phyloP scores from a whole-genome alignment of 2,329 filamentous ascomycete species.

The Xylariaceae sp. region DNA sequence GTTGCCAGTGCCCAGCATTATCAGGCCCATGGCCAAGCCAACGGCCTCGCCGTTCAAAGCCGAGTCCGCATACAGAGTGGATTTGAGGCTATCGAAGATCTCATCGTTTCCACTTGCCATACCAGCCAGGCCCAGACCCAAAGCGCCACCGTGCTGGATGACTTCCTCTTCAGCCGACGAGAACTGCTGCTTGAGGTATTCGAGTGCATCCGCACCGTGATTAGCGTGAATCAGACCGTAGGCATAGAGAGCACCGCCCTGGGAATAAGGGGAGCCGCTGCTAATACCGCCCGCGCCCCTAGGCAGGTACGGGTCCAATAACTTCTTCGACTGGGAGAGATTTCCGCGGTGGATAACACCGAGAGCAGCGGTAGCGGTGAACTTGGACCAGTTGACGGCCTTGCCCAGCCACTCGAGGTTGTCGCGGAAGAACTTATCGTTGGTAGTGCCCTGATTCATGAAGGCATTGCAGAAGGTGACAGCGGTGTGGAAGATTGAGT shows the following conservation, averaged over 20 bases:
- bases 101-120: constrained; percentile 93
- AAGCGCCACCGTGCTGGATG: constrained; percentile 91
- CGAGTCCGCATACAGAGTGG: constrained; percentile 86
- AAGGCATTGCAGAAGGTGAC: constrained; percentile 98
- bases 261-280: constrained; percentile 87
- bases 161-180: constrained; percentile 80
- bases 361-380: constrained; percentile 92
- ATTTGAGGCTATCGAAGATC: constrained; percentile 88
- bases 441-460: constrained; percentile 98
- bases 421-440: constrained; percentile 97
- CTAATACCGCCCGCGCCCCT: constrained; percentile 64
- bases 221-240: constrained; percentile 97
- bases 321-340: constrained; percentile 85
- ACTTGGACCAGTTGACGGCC: constrained; percentile 99
- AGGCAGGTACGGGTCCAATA: constrained; percentile 92
- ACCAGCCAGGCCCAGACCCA: constrained; percentile 92
- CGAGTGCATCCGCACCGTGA: constrained; percentile 85
- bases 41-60: constrained; percentile 97
- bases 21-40: constrained; percentile 91
- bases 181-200: constrained; percentile 76
- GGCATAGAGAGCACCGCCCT: constrained; percentile 92
- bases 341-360: constrained; percentile 97
- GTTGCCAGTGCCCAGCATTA: constrained; percentile 98
- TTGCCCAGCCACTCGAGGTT: constrained; percentile 98
- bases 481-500: constrained; percentile 97